A percentile compares a stretch with the other conserved stretches of the same genome.
phyloP scores from a whole-genome alignment of 23 red algal species.

The Pyropia haitanensis region DNA sequence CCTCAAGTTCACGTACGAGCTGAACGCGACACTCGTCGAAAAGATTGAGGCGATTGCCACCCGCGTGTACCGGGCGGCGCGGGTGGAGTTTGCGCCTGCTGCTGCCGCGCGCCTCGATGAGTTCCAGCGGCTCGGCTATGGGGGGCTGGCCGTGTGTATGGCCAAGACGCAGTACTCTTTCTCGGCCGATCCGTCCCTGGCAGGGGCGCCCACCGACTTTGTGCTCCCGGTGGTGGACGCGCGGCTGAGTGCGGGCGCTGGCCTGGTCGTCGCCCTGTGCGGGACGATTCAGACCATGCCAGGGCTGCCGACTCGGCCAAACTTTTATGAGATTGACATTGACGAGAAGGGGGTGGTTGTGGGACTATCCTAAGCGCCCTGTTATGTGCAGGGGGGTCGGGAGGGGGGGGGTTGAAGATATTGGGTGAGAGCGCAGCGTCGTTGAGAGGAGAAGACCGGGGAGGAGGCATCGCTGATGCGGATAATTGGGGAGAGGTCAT shows the following conservation, averaged over 20 bases:
- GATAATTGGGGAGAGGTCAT: too few relatives aligned
- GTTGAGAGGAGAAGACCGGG: too few relatives aligned
- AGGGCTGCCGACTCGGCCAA: constrained; percentile 87
- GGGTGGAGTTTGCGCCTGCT: constrained; percentile 58
- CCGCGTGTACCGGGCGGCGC: constrained; percentile 73
- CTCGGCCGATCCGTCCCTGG: constrained; percentile 61
- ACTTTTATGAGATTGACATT: constrained; percentile 93
- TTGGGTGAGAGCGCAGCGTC: too few relatives aligned
- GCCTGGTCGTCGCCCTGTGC: constrained; percentile 79
- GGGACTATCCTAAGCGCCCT: constrained; percentile 47
- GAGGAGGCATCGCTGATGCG: too few relatives aligned
- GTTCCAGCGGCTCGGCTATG: constrained; percentile 73
- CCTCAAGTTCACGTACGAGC: constrained; percentile 61
- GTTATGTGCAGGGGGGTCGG: too few relatives aligned
- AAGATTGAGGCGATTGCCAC: constrained; percentile 73
- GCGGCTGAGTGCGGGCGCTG: constrained; percentile 87
- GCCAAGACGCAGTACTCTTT: constrained; percentile 99
- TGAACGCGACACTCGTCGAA: constrained; percentile 32
- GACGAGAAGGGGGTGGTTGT: constrained; percentile 74
- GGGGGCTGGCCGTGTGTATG: constrained; percentile 81
- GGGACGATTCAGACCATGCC: constrained; percentile 96
- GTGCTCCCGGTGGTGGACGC: constrained; percentile 74
- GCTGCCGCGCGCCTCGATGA: constrained; percentile 48
- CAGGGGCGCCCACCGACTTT: constrained; percentile 83
- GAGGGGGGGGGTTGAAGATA: too few relatives aligned